Evolutionary conservation across 768 basidiomycete species (phyloP).

Genomic region (Peribolospora kevripleyi): DNA sequence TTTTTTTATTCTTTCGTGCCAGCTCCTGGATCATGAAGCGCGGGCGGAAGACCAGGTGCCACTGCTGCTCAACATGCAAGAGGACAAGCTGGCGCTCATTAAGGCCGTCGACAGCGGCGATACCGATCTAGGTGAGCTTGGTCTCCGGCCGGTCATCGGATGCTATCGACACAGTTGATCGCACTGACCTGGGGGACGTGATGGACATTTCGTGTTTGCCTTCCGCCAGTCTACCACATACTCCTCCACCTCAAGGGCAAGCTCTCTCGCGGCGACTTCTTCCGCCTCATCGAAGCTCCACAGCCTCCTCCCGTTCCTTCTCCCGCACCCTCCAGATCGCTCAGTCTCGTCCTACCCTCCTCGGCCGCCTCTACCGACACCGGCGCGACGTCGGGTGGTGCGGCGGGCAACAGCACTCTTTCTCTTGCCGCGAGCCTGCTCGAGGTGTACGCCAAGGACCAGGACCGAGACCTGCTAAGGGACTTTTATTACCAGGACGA

Average conservation of each 20-base stretch:
- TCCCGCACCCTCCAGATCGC: too few relatives aligned
- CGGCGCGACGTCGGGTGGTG: too few relatives aligned
- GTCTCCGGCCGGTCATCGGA: too few relatives aligned
- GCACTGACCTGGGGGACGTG: not conserved
- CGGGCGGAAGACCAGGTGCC: constrained; percentile 81
- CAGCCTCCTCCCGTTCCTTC: constrained; percentile 27
- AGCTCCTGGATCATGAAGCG: constrained; percentile 79
- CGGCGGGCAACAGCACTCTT: too few relatives aligned
- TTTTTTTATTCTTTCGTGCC: not conserved
- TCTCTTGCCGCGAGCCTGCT: constrained; percentile 35
- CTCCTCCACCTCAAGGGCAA: constrained; percentile 64
- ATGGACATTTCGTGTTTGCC: not conserved
- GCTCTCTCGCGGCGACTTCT: constrained; percentile 69
- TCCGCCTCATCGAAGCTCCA: constrained; percentile 71
- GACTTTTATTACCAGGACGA: constrained; percentile 98
- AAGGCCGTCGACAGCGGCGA: constrained; percentile 91
- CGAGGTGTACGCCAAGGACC: constrained; percentile 73
- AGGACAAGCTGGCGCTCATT: constrained; percentile 58
- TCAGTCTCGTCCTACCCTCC: too few relatives aligned
- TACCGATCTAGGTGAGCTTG: constrained; percentile 56
- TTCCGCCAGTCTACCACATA: constrained; percentile 59
- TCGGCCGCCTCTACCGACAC: too few relatives aligned
- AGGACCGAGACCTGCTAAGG: constrained; percentile 68
- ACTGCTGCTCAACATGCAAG: constrained; percentile 76
- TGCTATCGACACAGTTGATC: not conserved